Base-by-base conservation (phyloP, 345 rosid genomes). In the Aquilaria sinensis region DNA sequence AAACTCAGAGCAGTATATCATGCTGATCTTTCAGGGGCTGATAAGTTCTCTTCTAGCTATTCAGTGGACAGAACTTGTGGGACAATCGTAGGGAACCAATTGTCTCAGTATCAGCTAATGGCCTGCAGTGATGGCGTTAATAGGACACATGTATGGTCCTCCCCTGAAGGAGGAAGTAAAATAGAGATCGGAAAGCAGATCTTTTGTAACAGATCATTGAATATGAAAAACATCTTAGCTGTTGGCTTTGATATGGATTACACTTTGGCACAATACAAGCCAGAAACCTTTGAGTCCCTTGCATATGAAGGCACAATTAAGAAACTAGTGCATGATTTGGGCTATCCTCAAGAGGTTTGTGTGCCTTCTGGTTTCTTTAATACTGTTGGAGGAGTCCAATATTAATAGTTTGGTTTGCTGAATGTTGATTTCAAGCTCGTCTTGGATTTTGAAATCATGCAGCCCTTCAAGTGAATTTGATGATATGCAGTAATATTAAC, bases 201-300 rank as follows among this genome's bases (percentile, higher is more conserved):
- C 49, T 94, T 94, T 69, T 94, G 99, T 84, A 94, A 90, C 70
- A 83, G 97, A 75, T 83, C 97, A 51, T 72, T 94, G 75, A 90
- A 94, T 74, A 94, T 94, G 99, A 94, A 71, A 81, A 94, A 78
- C 73, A 88, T 88, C 12, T 74, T 88, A 30, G 96, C 99, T 14
- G 88, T 94, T 49, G 99, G 99, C 48, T 90, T 94, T 76, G 97
- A 94, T 75, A 94, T 94, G 99, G 99, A 94, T 74, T 94, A 94
- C 74, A 94, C 99, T 23, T 78, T 90, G 76, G 99, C 99, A 31
- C 99, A 94, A 66, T 94, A 94, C 80, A 94, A 82, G 66, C 84
- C 97, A 41, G 99, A 88, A 63, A 90, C 99, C 54, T 94, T 94
- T 58, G 99, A 94, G 74, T 73, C 97, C 56, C 99, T 94, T 74